phyloP scores from a whole-genome alignment of 805 yeast species.

The Starmerella etchellsii region DNA sequence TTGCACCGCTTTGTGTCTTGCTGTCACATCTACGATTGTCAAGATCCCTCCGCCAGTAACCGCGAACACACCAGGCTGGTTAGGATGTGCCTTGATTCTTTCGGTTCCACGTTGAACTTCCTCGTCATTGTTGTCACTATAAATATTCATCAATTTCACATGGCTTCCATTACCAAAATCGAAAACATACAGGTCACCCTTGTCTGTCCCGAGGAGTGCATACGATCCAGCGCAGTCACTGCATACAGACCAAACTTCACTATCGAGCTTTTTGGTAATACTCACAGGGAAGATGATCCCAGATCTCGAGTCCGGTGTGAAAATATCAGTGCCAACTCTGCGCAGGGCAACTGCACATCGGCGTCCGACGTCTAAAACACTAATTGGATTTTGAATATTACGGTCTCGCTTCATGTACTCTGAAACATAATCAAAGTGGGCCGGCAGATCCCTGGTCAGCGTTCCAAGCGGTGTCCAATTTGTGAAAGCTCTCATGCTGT shows the following conservation, averaged over 20 bases:
- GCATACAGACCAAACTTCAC: background rate
- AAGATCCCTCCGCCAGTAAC: background rate
- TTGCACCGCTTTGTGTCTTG: background rate
- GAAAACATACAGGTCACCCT: background rate
- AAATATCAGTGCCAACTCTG: background rate
- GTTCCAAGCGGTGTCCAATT: background rate
- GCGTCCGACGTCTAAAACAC: background rate
- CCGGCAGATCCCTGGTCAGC: background rate
- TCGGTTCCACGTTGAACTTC: background rate
- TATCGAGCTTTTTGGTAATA: background rate
- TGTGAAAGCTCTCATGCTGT: background rate
- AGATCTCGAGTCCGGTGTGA: background rate
- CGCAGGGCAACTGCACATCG: background rate
- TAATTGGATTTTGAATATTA: too few species aligned
- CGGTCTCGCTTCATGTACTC: background rate
- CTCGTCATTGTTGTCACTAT: background rate
- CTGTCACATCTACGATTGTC: background rate
- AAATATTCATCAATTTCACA: background rate
- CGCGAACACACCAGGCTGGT: conserved; percentile 1
- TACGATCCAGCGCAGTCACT: background rate
- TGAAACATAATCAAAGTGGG: background rate
- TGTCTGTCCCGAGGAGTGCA: background rate
- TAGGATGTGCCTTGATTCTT: conserved; percentile 1
- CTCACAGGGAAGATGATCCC: background rate
- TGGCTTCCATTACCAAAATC: background rate